Conservation (phyloP, 805 yeast species). For the Wickerhamomyces mucosus region DNA sequence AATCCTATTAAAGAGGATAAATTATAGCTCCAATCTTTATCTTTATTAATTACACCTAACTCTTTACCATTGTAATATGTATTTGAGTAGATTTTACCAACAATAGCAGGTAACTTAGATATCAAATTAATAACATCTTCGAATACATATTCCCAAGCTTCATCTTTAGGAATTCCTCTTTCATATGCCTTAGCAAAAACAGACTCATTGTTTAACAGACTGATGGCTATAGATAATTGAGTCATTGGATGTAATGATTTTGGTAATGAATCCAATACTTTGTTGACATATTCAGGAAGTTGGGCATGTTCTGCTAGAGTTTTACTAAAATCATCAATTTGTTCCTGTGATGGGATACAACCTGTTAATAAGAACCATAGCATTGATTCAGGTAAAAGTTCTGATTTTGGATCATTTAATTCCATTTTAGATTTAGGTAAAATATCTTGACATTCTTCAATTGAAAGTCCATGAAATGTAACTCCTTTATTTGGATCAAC, state of each 20-base stretch:
- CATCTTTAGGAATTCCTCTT: slow-evolving; percentile 54
- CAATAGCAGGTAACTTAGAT: slow-evolving; percentile 65
- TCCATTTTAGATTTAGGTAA: slow-evolving; percentile 43
- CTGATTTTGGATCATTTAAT: slow-evolving; percentile 28
- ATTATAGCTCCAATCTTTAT: slow-evolving; percentile 66
- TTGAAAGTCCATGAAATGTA: slow-evolving; percentile 69
- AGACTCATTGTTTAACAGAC: slow-evolving; percentile 65
- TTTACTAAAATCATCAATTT: slow-evolving; percentile 44
- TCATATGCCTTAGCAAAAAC: slow-evolving; percentile 66
- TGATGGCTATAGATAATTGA: slow-evolving; percentile 66
- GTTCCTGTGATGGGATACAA: slow-evolving; percentile 52
- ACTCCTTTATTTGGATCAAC: slow-evolving; percentile 72
- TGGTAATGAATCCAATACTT: slow-evolving; percentile 55
- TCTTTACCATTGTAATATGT: slow-evolving; percentile 42
- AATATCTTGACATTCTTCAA: slow-evolving; percentile 56
- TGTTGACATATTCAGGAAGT: slow-evolving; percentile 55
- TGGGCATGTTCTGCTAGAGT: slow-evolving; percentile 58
- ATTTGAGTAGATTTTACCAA: slow-evolving; percentile 68
- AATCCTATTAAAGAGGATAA: slow-evolving; percentile 57
- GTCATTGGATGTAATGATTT: slow-evolving; percentile 73
- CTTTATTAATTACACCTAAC: slow-evolving; percentile 40
- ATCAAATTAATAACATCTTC: slow-evolving; percentile 64
- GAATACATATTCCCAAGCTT: slow-evolving; percentile 67
- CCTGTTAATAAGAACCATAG: slow-evolving; percentile 76
- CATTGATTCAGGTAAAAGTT: slow-evolving; percentile 69